Base-by-base conservation (phyloP, 176 grass and related monocot species). In the Musa beccarii region DNA sequence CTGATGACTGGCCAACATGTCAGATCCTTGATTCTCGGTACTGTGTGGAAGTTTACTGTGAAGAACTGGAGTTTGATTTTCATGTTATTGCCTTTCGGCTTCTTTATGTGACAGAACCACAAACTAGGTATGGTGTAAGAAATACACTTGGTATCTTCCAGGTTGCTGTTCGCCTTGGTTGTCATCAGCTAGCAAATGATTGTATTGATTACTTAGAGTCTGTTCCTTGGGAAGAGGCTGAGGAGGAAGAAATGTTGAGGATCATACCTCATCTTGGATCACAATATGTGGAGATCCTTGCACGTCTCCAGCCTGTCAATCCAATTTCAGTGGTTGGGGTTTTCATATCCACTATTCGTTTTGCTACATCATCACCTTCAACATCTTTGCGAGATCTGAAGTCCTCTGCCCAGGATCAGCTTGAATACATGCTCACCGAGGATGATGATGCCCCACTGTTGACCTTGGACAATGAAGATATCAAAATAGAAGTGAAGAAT, bases 401-500 rank as follows among this genome's bases (percentile, higher is more conserved):
- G 71, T 78, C 88, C 17, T 84, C 88, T 16, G 86, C 83, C 54
- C 95, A 99, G 79, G 88, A 98, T 51, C 88, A 93, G 89, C 73
- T 93, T 1, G 95, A 93, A 81, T 98, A 98, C 71, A 85, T 98
- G 88, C 89, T 98, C 69, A 98, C 88, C 3, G 95, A 98, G 50
- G 95, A 98, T 79, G 95, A 98, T 67, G 95, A 98, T 76, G 79
- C 80, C 1, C 90, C 90, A 11, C 9, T 98, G 73, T 57, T 91
- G 70, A 79, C 63, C n/a, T 73, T 84, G 11, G 85, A 86, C 63
- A 76, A 82, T 52, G 80, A 87, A 49, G 9, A 10, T 53, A 75
- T 91, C 9, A 93, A 83, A 80, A 75, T 62, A 21, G 78, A 84
- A 72, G 88, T 98, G 49, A 89, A 86, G 68, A 80, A 79, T 59